These are phyloP conservation scores for Geosmithia putterillii DNA, from an alignment of 2,329 filamentous ascomycete genomes.

Conservation along the genomic window DNA sequence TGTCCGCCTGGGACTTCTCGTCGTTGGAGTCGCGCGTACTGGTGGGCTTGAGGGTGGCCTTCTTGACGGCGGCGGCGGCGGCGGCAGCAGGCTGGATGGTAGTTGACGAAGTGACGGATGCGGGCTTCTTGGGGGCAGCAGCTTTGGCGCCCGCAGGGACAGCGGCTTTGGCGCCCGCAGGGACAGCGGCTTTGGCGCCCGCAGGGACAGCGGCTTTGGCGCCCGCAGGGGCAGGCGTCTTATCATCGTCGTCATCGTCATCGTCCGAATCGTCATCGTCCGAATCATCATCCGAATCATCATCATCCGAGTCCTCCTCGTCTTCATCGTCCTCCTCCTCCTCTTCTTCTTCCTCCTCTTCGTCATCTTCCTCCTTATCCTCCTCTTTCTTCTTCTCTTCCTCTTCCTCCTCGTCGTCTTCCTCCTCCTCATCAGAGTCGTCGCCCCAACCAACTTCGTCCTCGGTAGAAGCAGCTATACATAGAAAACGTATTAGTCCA, in stretches of 20 bases:
- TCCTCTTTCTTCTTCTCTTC: too few relatives aligned
- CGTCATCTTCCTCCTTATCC: conserved; percentile 7
- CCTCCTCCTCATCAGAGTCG: conserved; percentile 43
- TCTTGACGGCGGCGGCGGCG: conserved; percentile 38
- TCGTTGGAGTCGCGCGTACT: conserved; percentile 70
- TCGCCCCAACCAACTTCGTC: conserved; percentile 65
- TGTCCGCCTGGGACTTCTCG: conserved; percentile 81
- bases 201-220: conserved; percentile 2
- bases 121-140: conserved; percentile 21
- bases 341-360: conserved; percentile 22
- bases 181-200: not conserved
- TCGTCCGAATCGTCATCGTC: conserved; percentile 12
- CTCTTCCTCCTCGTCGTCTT: too few relatives aligned
- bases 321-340: conserved; percentile 9
- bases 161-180: too few relatives aligned
- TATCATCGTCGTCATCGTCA: too few relatives aligned
- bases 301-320: too few relatives aligned
- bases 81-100: conserved; percentile 42
- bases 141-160: conserved; percentile 6
- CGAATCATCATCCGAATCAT: conserved; percentile 17
- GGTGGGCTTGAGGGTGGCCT: conserved; percentile 42
- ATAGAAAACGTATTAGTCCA: conserved; percentile 5
- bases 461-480: conserved; percentile 54
- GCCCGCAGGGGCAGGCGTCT: too few relatives aligned
- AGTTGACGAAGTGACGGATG: conserved; percentile 43